Evolutionary conservation across 2,329 filamentous ascomycete species (phyloP), one percentile per base, ranked within the genome.

Genomic region (Sclerotinia trifoliorum): DNA sequence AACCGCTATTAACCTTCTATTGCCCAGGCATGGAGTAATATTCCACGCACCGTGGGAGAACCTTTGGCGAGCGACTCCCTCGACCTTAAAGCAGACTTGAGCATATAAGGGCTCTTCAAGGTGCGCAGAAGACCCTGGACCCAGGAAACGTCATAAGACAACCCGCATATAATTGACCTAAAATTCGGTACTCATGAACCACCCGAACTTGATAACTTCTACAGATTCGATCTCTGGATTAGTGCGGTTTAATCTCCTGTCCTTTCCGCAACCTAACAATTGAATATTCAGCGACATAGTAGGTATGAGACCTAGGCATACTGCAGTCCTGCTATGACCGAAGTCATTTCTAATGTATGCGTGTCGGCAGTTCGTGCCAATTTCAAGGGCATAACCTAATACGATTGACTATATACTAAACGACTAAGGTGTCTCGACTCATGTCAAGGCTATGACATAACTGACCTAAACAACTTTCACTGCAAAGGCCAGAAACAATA

Each of bases 211-310:
- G 21, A 61, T 19, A 19, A 39, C 0, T 19, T 6, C 1, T 17
- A 15, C 7, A 15, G 21, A 13, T 39, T 5, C 15, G 21, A 11
- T 13, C 5, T 62, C n/a, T n/a, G n/a, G 1, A 24, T 49, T 13
- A 62, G 7, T 21, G 7, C 44, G 15, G 44, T 29, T 51, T 15
- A n/a, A 49, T 32, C 1, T 1, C 17, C 2, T 35, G 19, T 4
- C 17, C 2, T 39, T 10, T 51, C n/a, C n/a, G n/a, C 11, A n/a
- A 62, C 21, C 29, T 32, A 13, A n/a, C 8, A 7, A 46, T 85
- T 98, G 68, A 94, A 79, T 95, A 98, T 82, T 98, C 98, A 76
- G 82, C 97, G 72, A 88, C 89, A 81, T 98, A 97, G 93, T 97
- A 83, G 77, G 91, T 83, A 32, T 46, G 24, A 13, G 7, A 11